Evolutionary conservation across 345 rosid genomes (phyloP), one percentile per base, ranked within the genome.

Genomic region (Citrus medica): DNA sequence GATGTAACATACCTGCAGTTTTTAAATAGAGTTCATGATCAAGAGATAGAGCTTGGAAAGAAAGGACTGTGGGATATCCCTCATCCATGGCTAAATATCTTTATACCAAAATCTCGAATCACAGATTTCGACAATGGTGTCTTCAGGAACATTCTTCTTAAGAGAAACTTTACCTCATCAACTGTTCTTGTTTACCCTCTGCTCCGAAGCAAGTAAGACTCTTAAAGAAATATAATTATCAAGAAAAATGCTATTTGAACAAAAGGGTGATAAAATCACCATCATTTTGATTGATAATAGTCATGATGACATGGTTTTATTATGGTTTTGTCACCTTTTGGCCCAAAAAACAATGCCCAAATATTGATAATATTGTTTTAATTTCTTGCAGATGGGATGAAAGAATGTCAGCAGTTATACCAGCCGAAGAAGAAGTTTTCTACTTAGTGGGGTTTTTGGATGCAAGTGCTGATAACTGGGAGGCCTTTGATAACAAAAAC

Each of bases 61-160:
- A 58, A 40, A 58, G 87, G 86, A 33, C 65, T 84, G 12, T 86
- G 87, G 89, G 78, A 85, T 21, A 79, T 87, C 67, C 82, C 88
- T 63, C 90, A 87, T 78, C 90, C 90, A 68, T 87, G 90, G 90
- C 78, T 87, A 4, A 87, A 87, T 38, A 76, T 87, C 7, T 87
- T 87, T 33, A n/a, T 87, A 8, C 88, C 90, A 12, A 79, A 75
- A 81, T 87, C 90, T 71, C 68, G 81, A 1, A 85, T 85, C 12
- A 3, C 30, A 6, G 79, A 78, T 42, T 81, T 87, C 78, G 28
- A 85, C 56, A 62, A 73, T 2, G 90, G 84, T 8, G 90, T 87
- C 80, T 81, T 87, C 74, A 64, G 21, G 24, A 82, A 80, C 71
- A 80, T 87, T 82, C 79, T 87, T 16, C 85, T 87, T 40, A 83